Evolutionary conservation across 129 eudicot species (phyloP).

Genomic region (Oenanthe sinensis): DNA sequence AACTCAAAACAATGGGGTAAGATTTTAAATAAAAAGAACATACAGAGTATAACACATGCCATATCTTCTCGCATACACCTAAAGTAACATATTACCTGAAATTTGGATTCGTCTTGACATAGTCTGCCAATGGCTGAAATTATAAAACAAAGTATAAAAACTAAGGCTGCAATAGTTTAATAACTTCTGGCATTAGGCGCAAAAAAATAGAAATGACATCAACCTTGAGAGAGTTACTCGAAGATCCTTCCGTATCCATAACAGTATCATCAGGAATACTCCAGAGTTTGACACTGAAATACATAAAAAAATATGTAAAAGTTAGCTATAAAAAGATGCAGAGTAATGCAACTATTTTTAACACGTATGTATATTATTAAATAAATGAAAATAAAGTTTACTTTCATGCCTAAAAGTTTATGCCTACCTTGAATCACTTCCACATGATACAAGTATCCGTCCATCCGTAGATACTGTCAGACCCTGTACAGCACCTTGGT

Average conservation of each 20-base stretch:
- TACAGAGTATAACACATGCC: background rate
- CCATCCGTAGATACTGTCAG: constrained; percentile 88
- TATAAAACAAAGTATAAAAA: constrained; percentile 14
- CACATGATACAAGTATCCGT: constrained; percentile 82
- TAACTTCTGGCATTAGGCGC: background rate
- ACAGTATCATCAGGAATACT: constrained; percentile 59
- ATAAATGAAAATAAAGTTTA: background rate
- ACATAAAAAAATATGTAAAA: constrained; percentile 4
- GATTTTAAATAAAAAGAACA: background rate
- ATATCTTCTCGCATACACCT: background rate
- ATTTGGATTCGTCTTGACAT: constrained; percentile 60
- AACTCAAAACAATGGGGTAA: background rate
- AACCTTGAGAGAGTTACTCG: constrained; percentile 45
- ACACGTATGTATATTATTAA: background rate
- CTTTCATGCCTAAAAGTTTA: background rate
- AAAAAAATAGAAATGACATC: background rate
- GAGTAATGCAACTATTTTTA: background rate
- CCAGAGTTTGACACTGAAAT: constrained; percentile 84
- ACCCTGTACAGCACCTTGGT: constrained; percentile 82
- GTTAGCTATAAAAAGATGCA: constrained; percentile 6
- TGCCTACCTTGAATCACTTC: constrained; percentile 90
- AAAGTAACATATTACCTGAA: constrained; percentile 40
- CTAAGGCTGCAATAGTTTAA: background rate
- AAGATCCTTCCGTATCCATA: constrained; percentile 35
- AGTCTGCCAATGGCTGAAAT: constrained; percentile 63